Evolutionary conservation across 352 stramenopile species (phyloP).

Genomic region (Phytopythium cucurbitacearum): DNA sequence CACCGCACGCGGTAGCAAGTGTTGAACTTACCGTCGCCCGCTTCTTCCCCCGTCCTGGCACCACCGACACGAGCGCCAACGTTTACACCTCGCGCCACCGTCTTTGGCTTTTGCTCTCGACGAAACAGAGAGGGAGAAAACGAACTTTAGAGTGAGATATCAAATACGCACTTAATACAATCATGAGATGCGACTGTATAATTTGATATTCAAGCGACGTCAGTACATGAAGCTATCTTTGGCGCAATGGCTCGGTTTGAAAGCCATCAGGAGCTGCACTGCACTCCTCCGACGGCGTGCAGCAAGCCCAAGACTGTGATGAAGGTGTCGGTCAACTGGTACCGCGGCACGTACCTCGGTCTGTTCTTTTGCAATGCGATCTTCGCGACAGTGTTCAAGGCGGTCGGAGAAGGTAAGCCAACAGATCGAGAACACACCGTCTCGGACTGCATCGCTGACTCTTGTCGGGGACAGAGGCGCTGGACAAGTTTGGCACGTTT

Average conservation of each 20-base stretch:
- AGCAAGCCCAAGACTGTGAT: not conserved
- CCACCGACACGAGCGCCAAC: not conserved
- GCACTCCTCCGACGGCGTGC: too few species aligned
- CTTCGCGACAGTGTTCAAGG: conserved; percentile 59
- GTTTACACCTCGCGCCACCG: conserved; percentile 9
- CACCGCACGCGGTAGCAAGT: too few species aligned
- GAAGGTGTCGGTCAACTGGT: conserved; percentile 23
- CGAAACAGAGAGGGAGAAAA: not conserved
- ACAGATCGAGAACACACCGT: too few species aligned
- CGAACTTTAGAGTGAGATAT: not conserved
- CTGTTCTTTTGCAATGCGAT: conserved; percentile 78
- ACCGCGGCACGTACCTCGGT: conserved; percentile 44
- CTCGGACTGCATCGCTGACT: too few species aligned
- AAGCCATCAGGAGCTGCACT: too few species aligned
- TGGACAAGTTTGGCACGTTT: conserved; percentile 68
- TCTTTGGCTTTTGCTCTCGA: not conserved
- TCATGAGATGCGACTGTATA: not conserved
- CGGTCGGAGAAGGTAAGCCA: conserved; percentile 43
- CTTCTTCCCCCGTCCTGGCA: not conserved
- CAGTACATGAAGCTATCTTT: not conserved
- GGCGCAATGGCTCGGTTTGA: not conserved
- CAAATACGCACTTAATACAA: not conserved
- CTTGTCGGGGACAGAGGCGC: conserved; percentile 6
- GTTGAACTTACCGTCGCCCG: too few species aligned
- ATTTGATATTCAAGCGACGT: conserved; percentile 3